phyloP scores from a whole-genome alignment of 345 rosid genomes.

The Populus nigra region DNA sequence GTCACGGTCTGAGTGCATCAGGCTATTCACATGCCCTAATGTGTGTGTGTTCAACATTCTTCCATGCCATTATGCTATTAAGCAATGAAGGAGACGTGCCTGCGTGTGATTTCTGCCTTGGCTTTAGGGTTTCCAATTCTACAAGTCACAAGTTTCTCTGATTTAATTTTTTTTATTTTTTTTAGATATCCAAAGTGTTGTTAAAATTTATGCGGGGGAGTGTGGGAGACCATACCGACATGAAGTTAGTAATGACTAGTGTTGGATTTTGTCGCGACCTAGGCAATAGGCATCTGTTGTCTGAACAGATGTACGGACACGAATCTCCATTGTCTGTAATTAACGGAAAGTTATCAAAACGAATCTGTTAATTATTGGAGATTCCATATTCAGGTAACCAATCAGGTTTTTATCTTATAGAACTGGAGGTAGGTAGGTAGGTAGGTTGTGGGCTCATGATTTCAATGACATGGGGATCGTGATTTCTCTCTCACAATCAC shows the following conservation, averaged over 20 bases:
- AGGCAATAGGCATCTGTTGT: too few species aligned
- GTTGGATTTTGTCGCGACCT: neutral
- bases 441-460: too few species aligned
- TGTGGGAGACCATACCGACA: neutral
- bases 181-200: neutral
- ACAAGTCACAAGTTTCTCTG: constrained; percentile 12
- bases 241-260: neutral
- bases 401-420: too few species aligned
- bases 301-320: neutral
- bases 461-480: too few species aligned
- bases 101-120: constrained; percentile 41
- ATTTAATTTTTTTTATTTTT: constrained; percentile 2
- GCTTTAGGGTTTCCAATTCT: constrained; percentile 17
- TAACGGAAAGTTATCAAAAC: too few species aligned
- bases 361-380: too few species aligned
- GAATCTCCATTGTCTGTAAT: neutral
- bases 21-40: constrained; percentile 34
- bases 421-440: too few species aligned
- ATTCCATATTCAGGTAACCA: too few species aligned
- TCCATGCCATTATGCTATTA: constrained; percentile 9
- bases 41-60: constrained; percentile 24
- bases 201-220: neutral
- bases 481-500: too few species aligned
- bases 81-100: constrained; percentile 6
- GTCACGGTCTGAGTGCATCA: constrained; percentile 23